A percentile compares a stretch with the other conserved stretches of the same genome.
phyloP scores from a whole-genome alignment of 2,329 filamentous ascomycete genomes.

The Proliferodiscus dingleyae region DNA sequence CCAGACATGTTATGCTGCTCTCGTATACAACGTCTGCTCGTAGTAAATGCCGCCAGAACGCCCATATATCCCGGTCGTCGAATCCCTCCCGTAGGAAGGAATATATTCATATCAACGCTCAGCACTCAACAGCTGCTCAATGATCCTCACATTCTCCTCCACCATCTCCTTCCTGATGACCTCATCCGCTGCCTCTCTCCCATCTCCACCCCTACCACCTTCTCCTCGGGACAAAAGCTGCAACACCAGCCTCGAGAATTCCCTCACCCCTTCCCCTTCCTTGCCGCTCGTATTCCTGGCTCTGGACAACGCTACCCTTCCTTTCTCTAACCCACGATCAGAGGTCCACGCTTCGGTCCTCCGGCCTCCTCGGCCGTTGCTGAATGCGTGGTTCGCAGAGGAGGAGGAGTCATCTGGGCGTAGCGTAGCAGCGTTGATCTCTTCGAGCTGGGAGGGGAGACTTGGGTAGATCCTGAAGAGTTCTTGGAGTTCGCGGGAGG shows the following conservation, averaged over 20 bases:
- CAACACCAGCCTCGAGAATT: constrained; percentile 55
- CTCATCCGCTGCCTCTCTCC: constrained; percentile 33
- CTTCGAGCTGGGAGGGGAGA: constrained; percentile 42
- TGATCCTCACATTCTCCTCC: constrained; percentile 42
- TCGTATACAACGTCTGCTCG: not conserved
- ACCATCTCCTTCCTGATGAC: constrained; percentile 42
- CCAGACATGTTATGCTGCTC: not conserved
- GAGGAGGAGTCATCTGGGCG: too few relatives aligned
- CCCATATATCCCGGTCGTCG: not conserved
- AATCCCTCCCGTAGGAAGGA: not conserved
- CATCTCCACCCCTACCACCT: too few relatives aligned
- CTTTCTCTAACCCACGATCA: constrained; percentile 53
- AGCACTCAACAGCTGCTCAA: constrained; percentile 45
- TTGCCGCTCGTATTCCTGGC: constrained; percentile 47
- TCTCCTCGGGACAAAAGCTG: constrained; percentile 39
- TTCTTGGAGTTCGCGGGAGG: constrained; percentile 43
- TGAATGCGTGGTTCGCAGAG: too few relatives aligned
- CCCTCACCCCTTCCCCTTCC: constrained; percentile 54
- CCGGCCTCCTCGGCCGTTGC: too few relatives aligned
- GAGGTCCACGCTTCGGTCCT: constrained; percentile 44
- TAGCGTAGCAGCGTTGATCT: constrained; percentile 47
- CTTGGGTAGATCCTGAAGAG: constrained; percentile 51
- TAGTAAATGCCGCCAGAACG: not conserved
- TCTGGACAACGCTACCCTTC: constrained; percentile 47
- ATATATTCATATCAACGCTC: constrained; percentile 28